These are phyloP conservation scores for Rauvolfia tetraphylla DNA, from an alignment of 257 asterid species.

Conservation along the genomic window DNA sequence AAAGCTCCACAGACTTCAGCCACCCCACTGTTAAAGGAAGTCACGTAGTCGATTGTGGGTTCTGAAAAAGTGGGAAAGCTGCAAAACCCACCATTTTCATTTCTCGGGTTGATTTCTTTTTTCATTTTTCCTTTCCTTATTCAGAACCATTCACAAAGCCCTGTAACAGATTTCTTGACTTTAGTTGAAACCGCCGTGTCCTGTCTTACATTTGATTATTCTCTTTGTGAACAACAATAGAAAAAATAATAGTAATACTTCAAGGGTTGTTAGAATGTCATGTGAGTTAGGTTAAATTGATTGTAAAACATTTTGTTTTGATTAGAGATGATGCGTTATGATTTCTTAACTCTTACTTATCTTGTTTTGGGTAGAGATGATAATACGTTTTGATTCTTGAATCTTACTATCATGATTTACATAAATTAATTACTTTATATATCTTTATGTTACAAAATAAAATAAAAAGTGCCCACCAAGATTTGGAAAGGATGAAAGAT, in stretches of 20 bases:
- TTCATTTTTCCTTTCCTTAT: not conserved
- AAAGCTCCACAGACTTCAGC: not conserved
- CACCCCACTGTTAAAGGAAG: conserved; percentile 16
- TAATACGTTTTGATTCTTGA: too few species aligned
- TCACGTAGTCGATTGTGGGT: conserved; percentile 36
- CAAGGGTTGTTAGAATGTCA: not conserved
- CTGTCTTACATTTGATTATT: not conserved
- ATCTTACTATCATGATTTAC: too few species aligned
- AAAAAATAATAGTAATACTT: too few species aligned
- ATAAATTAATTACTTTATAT: too few species aligned
- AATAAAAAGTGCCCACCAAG: too few species aligned
- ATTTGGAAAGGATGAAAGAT: too few species aligned
- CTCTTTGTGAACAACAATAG: not conserved
- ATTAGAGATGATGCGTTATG: too few species aligned
- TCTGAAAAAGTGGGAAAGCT: conserved; percentile 16
- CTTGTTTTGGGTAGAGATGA: too few species aligned
- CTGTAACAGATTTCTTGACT: not conserved
- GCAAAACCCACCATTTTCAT: not conserved
- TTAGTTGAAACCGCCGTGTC: not conserved
- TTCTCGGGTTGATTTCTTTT: not conserved
- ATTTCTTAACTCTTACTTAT: too few species aligned
- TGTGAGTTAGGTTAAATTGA: not conserved
- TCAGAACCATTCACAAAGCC: not conserved
- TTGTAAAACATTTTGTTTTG: too few species aligned
- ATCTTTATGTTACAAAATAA: too few species aligned